A percentile compares a stretch with the other conserved stretches of the same genome.
phyloP scores from a whole-genome alignment of 2,329 filamentous ascomycete genomes.

The Coniochaeta ligniaria region DNA sequence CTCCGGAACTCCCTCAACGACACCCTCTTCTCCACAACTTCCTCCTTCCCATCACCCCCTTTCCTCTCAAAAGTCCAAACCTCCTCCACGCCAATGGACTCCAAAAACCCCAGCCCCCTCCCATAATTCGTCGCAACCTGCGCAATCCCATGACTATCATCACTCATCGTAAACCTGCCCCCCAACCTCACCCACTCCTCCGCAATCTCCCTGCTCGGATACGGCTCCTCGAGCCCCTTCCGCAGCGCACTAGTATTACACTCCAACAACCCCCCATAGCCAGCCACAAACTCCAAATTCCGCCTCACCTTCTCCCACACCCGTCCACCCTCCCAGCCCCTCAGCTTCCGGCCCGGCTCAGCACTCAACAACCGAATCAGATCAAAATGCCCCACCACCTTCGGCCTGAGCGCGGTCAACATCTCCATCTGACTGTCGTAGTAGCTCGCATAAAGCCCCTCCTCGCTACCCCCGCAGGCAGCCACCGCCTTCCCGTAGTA shows the following conservation, averaged over 20 bases:
- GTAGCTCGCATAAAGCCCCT: slow-evolving; percentile 72
- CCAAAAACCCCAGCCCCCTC: slow-evolving; percentile 63
- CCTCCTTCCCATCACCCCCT: not conserved
- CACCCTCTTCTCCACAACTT: slow-evolving; percentile 18
- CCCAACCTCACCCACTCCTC: slow-evolving; percentile 67
- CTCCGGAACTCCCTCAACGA: slow-evolving; percentile 30
- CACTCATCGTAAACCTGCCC: slow-evolving; percentile 82
- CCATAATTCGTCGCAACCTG: slow-evolving; percentile 84
- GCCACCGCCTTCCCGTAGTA: slow-evolving; percentile 54
- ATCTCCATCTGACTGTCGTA: slow-evolving; percentile 84
- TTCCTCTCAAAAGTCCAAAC: slow-evolving; percentile 49
- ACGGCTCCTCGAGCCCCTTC: slow-evolving; percentile 87
- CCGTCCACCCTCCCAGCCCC: slow-evolving; percentile 19
- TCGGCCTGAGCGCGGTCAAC: slow-evolving; percentile 64
- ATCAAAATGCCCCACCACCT: slow-evolving; percentile 89
- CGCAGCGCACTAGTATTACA: slow-evolving; percentile 81
- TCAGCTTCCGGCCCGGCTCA: slow-evolving; percentile 56
- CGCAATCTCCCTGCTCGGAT: slow-evolving; percentile 74
- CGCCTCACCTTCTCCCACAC: slow-evolving; percentile 71
- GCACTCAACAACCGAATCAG: slow-evolving; percentile 75
- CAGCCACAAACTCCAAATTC: slow-evolving; percentile 64
- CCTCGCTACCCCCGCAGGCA: slow-evolving; percentile 45
- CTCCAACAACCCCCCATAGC: slow-evolving; percentile 79
- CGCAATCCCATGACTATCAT: slow-evolving; percentile 85
- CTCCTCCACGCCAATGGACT: slow-evolving; percentile 54